Evolutionary conservation across 306 rosid genomes (phyloP).

Genomic region (Cucurbita ficifolia): DNA sequence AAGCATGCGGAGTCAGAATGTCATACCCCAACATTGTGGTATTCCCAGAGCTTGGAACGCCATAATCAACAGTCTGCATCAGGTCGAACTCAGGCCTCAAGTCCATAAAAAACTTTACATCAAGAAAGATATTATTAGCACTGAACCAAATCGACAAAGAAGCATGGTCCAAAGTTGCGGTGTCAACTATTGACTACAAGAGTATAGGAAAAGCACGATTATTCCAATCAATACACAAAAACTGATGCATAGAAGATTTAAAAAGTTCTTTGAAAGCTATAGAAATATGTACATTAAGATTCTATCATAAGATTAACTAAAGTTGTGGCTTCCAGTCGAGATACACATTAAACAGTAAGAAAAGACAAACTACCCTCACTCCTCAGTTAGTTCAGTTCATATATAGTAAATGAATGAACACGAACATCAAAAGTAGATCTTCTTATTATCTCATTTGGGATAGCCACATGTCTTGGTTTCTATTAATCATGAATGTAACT

Average conservation of each 20-base stretch:
- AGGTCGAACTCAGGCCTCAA: not conserved
- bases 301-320: not conserved
- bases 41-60: constrained; percentile 79
- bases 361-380: not conserved
- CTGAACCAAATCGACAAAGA: not conserved
- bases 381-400: not conserved
- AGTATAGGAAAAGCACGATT: not conserved
- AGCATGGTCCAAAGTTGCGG: not conserved
- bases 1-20: not conserved
- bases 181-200: not conserved
- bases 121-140: too few relatives aligned
- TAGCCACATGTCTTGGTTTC: not conserved
- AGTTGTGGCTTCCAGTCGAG: not conserved
- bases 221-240: not conserved
- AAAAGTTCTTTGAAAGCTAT: not conserved
- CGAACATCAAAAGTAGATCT: not conserved
- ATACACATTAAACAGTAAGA: not conserved
- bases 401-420: too few relatives aligned
- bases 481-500: not conserved
- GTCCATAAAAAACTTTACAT: too few relatives aligned
- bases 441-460: not conserved
- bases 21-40: constrained; percentile 73
- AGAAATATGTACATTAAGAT: not conserved
- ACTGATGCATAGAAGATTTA: not conserved
- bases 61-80: constrained; percentile 88